Conservation (phyloP, 371 early-diverging fungal species). For the Nematocida sp. region DNA sequence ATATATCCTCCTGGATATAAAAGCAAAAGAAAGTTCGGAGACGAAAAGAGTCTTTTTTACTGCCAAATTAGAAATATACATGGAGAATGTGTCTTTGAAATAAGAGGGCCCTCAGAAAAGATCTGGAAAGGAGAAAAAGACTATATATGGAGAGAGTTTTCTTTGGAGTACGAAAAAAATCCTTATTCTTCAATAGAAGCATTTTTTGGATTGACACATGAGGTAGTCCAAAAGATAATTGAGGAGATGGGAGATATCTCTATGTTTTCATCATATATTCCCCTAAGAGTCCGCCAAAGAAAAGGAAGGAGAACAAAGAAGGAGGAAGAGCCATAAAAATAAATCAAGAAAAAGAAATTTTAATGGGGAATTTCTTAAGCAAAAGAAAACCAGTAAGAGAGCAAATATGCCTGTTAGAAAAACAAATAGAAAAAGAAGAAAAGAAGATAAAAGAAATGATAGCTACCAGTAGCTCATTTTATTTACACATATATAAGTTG, state of each 20-base stretch:
- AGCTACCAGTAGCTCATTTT: conserved; percentile 9
- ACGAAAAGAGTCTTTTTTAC: conserved; percentile 32
- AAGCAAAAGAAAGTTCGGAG: conserved; percentile 53
- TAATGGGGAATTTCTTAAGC: conserved; percentile 42
- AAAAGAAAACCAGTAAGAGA: conserved; percentile 39
- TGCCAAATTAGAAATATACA: conserved; percentile 40
- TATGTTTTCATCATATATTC: conserved; percentile 48
- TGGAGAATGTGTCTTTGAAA: conserved; percentile 53
- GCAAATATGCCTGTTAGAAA: conserved; percentile 23
- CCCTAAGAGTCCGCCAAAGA: conserved; percentile 26
- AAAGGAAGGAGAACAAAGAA: conserved; percentile 27
- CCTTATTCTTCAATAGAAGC: conserved; percentile 33
- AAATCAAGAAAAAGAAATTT: conserved; percentile 16
- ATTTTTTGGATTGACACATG: conserved; percentile 60
- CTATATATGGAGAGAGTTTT: conserved; percentile 10
- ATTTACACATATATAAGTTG: conserved; percentile 40
- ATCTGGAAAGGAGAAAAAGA: conserved; percentile 34
- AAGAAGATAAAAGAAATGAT: conserved; percentile 27
- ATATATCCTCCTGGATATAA: conserved; percentile 57
- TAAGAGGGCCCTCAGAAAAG: conserved; percentile 22
- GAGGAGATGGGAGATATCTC: conserved; percentile 62
- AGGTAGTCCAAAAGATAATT: conserved; percentile 48
- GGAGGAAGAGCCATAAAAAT: conserved; percentile 22
- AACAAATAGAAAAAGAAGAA: conserved; percentile 56
- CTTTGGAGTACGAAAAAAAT: conserved; percentile 20